Base-by-base conservation (phyloP, 129 eudicot species). In the Saposhnikovia divaricata region DNA sequence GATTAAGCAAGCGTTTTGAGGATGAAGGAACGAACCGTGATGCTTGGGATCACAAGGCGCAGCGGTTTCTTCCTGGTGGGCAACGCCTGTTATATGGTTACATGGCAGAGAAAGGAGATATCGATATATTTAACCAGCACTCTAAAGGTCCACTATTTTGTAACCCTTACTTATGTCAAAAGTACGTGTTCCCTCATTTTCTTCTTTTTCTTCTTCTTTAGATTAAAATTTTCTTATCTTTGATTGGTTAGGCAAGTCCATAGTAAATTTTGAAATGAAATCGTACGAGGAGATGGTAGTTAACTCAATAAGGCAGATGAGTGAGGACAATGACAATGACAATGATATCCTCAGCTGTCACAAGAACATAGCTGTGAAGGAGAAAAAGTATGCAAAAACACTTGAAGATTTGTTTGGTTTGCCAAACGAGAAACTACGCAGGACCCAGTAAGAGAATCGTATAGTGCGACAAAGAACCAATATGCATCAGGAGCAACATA, bases 11-110 rank as follows among this genome's bases (percentile, higher is more conserved):
- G 78, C 90, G 89, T 78, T 95, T 95, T 23, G 84, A 81, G 70
- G 86, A 85, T 10, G 86, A 82, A 63, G 83, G 85, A 11, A 74
- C 88, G 11, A 91, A 87, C 57, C 80, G 91, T 78, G 77, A 80
- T 63, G 97, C 88, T 39, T 92, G 97, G 99, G 89, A 80, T 50
- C 79, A 82, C 46, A 77, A 66, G 31, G 82, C 65, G 40, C 79
- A 42, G 11, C 66, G 74, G 8, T 84, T 89, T 55, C 68, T 70
- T 76, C 81, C 88, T 15, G 95, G 91, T 12, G 96, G 97, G 28
- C 81, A 84, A 73, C 87, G 99, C 0, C 94, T 86, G 37, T 81
- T 95, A 4, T 90, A 87, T 78, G 99, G 97, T 23, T 95, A 78
- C 87, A 74, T 95, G 88, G 96, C 97, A 4, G 88, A 86, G 45